Conservation (phyloP, 495 filamentous ascomycete genomes). For the Daldinia concentrica region DNA sequence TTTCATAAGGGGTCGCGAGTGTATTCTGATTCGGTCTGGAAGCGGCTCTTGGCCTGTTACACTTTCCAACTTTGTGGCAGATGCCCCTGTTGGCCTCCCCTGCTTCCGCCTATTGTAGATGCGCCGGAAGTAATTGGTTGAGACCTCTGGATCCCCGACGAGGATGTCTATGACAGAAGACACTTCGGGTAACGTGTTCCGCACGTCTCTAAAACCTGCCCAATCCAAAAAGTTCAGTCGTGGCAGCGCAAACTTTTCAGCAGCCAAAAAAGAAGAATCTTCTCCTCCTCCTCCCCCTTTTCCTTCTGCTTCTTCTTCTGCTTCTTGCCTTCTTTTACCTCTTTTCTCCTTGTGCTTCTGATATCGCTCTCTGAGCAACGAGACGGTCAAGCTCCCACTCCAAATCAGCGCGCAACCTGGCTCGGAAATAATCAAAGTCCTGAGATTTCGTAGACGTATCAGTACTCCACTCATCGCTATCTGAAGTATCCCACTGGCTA, state of each 20-base stretch:
- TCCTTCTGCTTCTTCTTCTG: no score
- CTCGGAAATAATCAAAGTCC: background rate
- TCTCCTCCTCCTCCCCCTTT: no score
- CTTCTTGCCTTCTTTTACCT: background rate
- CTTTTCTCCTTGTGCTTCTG: background rate
- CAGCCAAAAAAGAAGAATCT: no score
- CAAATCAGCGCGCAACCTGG: background rate
- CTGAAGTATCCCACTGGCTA: background rate
- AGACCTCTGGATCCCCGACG: background rate
- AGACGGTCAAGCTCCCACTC: background rate
- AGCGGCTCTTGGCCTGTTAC: background rate
- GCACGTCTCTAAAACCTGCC: background rate
- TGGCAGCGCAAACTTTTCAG: no score
- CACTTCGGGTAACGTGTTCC: background rate
- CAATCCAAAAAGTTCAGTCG: background rate
- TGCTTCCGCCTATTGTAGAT: no score
- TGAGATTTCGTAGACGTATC: background rate
- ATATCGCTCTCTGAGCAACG: background rate
- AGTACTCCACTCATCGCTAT: background rate
- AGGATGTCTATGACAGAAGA: background rate
- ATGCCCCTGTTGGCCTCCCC: background rate
- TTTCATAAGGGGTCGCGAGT: background rate
- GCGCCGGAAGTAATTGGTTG: no score
- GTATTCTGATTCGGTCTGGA: background rate
- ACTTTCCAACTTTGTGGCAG: background rate